Conservation (phyloP, 2,329 filamentous ascomycete genomes). For the Didymella segeticola region DNA sequence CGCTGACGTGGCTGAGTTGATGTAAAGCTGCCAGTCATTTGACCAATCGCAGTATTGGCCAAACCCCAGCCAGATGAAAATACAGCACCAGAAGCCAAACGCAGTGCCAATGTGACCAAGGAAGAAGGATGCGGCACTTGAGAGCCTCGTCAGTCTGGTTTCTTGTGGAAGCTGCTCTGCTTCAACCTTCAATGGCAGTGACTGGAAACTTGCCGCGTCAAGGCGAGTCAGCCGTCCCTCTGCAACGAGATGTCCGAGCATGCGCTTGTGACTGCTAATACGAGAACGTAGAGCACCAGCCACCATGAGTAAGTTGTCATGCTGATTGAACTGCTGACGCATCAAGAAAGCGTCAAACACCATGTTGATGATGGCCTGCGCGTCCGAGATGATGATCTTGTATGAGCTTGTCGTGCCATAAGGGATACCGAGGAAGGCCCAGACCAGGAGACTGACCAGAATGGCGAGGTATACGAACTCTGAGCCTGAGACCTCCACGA, state of each 20-base stretch:
- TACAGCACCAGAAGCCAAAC: conserved; percentile 6
- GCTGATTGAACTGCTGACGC: conserved; percentile 12
- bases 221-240: not conserved
- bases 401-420: conserved; percentile 1
- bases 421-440: conserved; percentile 10
- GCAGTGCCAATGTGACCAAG: conserved; percentile 7
- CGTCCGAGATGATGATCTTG: conserved; percentile 10
- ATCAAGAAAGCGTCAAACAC: conserved; percentile 13
- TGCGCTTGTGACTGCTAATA: conserved; percentile 7
- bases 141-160: not conserved
- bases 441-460: not conserved
- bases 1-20: conserved; percentile 9
- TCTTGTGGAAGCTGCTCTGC: not conserved
- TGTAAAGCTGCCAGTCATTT: conserved; percentile 7
- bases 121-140: not conserved
- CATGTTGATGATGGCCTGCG: conserved; percentile 8
- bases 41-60: conserved; percentile 9
- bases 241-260: conserved; percentile 1
- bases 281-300: conserved; percentile 6
- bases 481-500: conserved; percentile 9
- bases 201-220: not conserved
- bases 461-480: conserved; percentile 4
- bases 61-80: conserved; percentile 7
- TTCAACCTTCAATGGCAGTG: not conserved
- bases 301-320: conserved; percentile 12